phyloP scores from a whole-genome alignment of 1,284 basidiomycete species.

The Pseudomicrostroma phylloplanum region DNA sequence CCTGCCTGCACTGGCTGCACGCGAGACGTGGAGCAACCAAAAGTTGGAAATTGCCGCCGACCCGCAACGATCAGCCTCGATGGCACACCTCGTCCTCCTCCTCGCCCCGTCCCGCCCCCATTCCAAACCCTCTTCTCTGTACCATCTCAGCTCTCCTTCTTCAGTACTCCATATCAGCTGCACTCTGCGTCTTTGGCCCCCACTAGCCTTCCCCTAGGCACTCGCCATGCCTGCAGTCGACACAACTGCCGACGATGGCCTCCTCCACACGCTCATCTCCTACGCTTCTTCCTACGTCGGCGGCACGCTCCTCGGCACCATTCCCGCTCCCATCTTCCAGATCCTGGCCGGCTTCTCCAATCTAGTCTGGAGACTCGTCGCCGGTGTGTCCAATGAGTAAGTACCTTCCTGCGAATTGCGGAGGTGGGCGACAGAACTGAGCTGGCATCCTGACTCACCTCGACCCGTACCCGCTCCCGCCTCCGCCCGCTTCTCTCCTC shows the following conservation, averaged over 20 bases:
- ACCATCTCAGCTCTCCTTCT: too few relatives aligned
- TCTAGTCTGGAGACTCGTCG: constrained; percentile 26
- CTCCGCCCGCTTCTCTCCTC: too few relatives aligned
- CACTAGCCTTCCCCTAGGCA: background rate
- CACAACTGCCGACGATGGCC: background rate
- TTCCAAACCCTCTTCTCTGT: too few relatives aligned
- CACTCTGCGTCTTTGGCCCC: too few relatives aligned
- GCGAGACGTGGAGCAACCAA: too few relatives aligned
- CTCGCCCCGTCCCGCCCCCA: too few relatives aligned
- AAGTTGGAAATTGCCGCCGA: too few relatives aligned
- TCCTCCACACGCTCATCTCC: constrained; percentile 2
- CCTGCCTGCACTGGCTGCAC: too few relatives aligned
- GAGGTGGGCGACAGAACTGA: background rate
- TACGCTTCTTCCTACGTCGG: constrained; percentile 15
- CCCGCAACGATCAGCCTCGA: too few relatives aligned
- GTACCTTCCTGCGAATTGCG: background rate
- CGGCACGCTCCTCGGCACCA: constrained; percentile 21
- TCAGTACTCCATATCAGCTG: too few relatives aligned
- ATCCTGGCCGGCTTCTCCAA: constrained; percentile 31
- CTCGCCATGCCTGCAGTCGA: background rate
- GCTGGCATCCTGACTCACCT: background rate
- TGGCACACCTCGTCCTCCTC: too few relatives aligned
- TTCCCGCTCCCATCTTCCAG: constrained; percentile 27
- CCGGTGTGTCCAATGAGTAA: constrained; percentile 22
- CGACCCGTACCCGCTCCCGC: too few relatives aligned